Conservation (phyloP, 192 early-diverging fungal genomes). For the Backusella australiensis region DNA sequence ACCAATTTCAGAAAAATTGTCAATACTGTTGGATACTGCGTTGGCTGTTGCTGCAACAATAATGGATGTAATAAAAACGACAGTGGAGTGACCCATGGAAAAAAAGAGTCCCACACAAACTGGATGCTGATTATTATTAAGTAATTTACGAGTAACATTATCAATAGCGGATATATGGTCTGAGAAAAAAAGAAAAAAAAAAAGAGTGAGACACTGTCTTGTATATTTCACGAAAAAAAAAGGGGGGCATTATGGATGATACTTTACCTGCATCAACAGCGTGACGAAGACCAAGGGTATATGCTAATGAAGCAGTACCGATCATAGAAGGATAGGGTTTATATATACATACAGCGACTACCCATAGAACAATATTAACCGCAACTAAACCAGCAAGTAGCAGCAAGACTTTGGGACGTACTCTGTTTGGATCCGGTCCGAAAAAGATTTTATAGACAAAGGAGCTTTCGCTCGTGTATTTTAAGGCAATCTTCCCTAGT, state of each 20-base stretch:
- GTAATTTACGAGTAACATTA: constrained; percentile 65
- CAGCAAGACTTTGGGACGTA: constrained; percentile 36
- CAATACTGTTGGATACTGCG: constrained; percentile 41
- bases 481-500: constrained; percentile 9
- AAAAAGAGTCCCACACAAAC: constrained; percentile 68
- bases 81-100: constrained; percentile 69
- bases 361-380: constrained; percentile 46
- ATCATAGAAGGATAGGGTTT: constrained; percentile 39
- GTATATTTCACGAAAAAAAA: neutral
- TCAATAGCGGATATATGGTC: constrained; percentile 77
- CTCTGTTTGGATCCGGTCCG: constrained; percentile 30
- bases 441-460: constrained; percentile 30
- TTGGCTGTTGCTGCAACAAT: constrained; percentile 45
- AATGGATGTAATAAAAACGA: constrained; percentile 54
- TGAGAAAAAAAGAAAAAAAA: neutral
- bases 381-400: constrained; percentile 29
- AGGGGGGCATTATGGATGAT: neutral
- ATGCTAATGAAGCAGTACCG: constrained; percentile 45
- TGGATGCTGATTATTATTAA: constrained; percentile 41
- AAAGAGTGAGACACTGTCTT: neutral
- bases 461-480: constrained; percentile 16
- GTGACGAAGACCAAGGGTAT: constrained; percentile 53
- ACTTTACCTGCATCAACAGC: constrained; percentile 51
- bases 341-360: constrained; percentile 35
- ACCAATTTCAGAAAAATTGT: constrained; percentile 42